Evolutionary conservation across 345 rosid species (phyloP).

Genomic region (Populus ilicifolia): DNA sequence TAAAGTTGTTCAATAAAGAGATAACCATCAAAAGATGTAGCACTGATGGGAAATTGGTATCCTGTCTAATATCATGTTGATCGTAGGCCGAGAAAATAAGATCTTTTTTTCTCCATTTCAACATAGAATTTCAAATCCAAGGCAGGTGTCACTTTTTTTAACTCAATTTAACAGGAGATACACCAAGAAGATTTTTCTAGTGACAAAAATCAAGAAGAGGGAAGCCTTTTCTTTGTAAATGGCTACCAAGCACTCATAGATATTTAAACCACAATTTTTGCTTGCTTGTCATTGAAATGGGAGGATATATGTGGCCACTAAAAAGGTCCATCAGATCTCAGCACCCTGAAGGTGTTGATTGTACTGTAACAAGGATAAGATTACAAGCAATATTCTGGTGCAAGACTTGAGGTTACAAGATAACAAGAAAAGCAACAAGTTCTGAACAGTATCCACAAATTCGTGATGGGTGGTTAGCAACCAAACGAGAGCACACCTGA

Average conservation of each 20-base stretch:
- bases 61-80: neutral
- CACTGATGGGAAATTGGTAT: neutral
- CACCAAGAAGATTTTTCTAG: neutral
- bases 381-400: neutral
- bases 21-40: neutral
- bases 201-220: neutral
- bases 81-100: neutral
- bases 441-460: constrained; percentile 1
- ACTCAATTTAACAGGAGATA: neutral
- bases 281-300: neutral
- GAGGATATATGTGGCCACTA: neutral
- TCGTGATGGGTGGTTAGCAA: neutral
- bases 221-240: neutral
- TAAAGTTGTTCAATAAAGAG: constrained; percentile 4
- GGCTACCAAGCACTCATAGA: neutral
- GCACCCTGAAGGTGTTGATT: neutral
- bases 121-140: neutral
- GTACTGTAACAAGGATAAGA: neutral
- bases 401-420: neutral
- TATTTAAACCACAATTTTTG: neutral
- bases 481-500: constrained; percentile 46
- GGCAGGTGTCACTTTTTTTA: neutral
- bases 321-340: neutral
- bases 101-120: neutral
- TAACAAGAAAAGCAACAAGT: neutral